Conservation (phyloP, 441 rosid genomes). For the Gossypium aridum region DNA sequence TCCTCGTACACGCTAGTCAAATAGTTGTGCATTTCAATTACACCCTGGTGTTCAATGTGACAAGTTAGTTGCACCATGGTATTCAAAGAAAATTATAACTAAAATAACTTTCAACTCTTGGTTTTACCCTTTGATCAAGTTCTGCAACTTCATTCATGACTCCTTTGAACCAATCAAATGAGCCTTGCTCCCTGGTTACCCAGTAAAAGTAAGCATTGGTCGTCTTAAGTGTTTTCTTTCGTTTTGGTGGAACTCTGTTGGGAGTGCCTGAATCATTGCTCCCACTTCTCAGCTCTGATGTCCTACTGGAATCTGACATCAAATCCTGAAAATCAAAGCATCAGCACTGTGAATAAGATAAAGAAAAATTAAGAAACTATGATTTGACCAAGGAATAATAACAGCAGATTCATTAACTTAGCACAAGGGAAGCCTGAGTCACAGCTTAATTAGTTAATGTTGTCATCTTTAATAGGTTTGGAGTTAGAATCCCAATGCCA, state of each 20-base stretch:
- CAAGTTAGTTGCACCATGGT: conserved; percentile 12
- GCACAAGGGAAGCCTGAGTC: background rate
- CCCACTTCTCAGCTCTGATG: conserved; percentile 57
- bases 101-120: background rate
- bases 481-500: too few species aligned
- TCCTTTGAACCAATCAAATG: conserved; percentile 94
- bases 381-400: background rate
- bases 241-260: conserved; percentile 34
- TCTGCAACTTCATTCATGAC: conserved; percentile 93
- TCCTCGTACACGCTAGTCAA: conserved; percentile 70
- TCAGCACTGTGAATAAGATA: background rate
- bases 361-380: background rate
- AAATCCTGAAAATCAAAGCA: conserved; percentile 45
- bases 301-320: conserved; percentile 46
- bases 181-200: conserved; percentile 98
- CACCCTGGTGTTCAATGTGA: conserved; percentile 31
- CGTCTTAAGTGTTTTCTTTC: conserved; percentile 43
- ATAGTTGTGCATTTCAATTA: conserved; percentile 72
- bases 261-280: conserved; percentile 34
- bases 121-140: conserved; percentile 70
- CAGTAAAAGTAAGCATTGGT: conserved; percentile 94
- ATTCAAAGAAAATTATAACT: background rate
- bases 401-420: background rate
- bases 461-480: too few species aligned
- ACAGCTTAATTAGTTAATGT: too few species aligned